Percentiles rank a stretch among this genome's conserved stretches.
Evolutionary conservation across 306 rosid species (phyloP).

Genomic region (Hylodesmum podocarpum): DNA sequence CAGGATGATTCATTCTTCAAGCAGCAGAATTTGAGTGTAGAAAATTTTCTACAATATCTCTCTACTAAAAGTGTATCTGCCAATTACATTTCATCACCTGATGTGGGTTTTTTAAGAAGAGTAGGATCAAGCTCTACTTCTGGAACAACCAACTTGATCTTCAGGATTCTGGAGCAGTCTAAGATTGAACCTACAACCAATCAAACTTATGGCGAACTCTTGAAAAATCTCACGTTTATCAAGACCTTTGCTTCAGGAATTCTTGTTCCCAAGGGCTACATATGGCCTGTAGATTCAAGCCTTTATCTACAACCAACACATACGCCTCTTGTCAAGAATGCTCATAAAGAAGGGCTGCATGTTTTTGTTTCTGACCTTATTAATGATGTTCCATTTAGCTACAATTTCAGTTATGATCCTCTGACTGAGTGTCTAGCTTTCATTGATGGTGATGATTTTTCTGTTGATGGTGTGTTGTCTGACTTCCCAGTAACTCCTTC

Average conservation of each 20-base stretch:
- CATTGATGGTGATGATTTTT: conserved; percentile 56
- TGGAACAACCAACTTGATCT: conserved; percentile 47
- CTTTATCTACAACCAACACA: conserved; percentile 52
- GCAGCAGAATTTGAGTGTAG: conserved; percentile 67
- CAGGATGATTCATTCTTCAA: conserved; percentile 76
- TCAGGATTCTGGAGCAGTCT: conserved; percentile 50
- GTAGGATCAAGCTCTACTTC: conserved; percentile 36
- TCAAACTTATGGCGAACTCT: conserved; percentile 58
- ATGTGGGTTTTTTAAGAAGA: conserved; percentile 56
- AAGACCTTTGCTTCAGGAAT: conserved; percentile 79
- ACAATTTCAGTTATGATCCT: conserved; percentile 82
- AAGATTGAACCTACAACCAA: conserved; percentile 60
- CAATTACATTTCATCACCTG: conserved; percentile 80
- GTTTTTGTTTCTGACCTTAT: conserved; percentile 64
- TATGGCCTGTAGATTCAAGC: conserved; percentile 55
- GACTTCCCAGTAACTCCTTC: conserved; percentile 82
- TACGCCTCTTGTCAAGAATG: conserved; percentile 70
- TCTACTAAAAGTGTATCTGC: conserved; percentile 32
- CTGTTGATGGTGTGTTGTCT: conserved; percentile 79
- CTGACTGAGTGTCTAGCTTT: conserved; percentile 60
- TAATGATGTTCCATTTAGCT: conserved; percentile 62
- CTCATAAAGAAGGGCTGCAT: conserved; percentile 69
- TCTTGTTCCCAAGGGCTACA: conserved; percentile 69
- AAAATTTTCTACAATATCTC: conserved; percentile 47
- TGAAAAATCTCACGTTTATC: conserved; percentile 51